A percentile compares a stretch with the other conserved stretches of the same genome.
Conservation (phyloP, 495 filamentous ascomycete species). For the Halenospora varia region DNA sequence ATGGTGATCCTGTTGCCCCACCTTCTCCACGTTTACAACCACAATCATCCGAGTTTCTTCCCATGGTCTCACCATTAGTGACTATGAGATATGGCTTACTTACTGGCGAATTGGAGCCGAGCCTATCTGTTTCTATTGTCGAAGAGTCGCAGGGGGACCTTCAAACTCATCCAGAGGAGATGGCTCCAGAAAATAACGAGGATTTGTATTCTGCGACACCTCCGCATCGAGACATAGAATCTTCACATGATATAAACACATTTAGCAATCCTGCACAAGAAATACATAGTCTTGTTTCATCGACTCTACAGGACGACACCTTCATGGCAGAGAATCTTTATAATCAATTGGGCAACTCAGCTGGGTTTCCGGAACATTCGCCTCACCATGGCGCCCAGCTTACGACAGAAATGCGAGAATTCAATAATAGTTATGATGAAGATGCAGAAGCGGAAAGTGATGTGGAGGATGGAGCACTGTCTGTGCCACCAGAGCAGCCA, state of each 20-base stretch:
- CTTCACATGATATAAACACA: too few relatives aligned
- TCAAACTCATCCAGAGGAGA: neutral
- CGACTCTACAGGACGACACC: too few relatives aligned
- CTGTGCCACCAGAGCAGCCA: neutral
- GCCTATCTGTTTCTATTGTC: neutral
- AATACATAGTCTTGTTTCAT: too few relatives aligned
- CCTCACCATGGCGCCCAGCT: too few relatives aligned
- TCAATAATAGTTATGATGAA: too few relatives aligned
- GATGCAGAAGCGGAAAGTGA: neutral
- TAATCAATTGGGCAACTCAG: too few relatives aligned
- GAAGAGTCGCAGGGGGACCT: neutral
- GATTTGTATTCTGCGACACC: neutral
- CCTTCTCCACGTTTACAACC: constrained; percentile 41
- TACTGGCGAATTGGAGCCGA: neutral
- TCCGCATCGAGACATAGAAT: neutral
- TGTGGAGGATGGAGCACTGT: neutral
- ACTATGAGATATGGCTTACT: constrained; percentile 15
- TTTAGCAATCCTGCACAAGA: too few relatives aligned
- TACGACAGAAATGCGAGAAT: too few relatives aligned
- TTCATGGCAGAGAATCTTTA: too few relatives aligned
- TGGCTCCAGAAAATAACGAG: neutral
- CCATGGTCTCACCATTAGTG: constrained; percentile 42
- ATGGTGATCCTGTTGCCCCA: constrained; percentile 13
- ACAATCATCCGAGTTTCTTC: constrained; percentile 40
- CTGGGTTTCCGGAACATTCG: too few relatives aligned